Evolutionary conservation across 75 land plant species (phyloP).

Genomic region (Chamaecyparis obtusa): DNA sequence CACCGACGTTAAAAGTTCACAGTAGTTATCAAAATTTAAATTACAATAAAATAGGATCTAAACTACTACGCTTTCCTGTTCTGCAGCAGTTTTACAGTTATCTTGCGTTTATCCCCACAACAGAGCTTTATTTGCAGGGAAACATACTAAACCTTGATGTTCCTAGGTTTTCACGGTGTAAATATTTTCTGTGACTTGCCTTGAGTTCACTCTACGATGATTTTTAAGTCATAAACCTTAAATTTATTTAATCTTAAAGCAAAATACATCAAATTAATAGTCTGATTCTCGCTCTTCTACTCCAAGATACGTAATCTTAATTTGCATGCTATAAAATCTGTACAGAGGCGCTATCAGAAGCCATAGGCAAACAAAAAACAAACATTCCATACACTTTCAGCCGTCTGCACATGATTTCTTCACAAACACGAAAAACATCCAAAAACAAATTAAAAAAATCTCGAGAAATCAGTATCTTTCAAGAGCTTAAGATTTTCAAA

Average conservation of each 20-base stretch:
- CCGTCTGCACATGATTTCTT: neutral
- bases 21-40: neutral
- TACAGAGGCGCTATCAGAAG: neutral
- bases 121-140: neutral
- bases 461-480: neutral
- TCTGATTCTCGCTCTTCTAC: neutral
- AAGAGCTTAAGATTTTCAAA: neutral
- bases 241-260: neutral
- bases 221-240: neutral
- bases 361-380: neutral
- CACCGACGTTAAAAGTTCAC: neutral
- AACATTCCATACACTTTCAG: neutral
- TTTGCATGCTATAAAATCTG: neutral
- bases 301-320: neutral
- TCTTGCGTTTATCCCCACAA: neutral
- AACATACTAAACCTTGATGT: neutral
- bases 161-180: neutral
- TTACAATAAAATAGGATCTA: neutral
- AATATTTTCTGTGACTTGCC: neutral
- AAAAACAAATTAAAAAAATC: neutral
- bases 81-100: neutral
- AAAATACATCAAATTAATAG: neutral
- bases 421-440: neutral
- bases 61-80: neutral
- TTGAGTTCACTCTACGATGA: neutral